Evolutionary conservation across 1,284 basidiomycete species (phyloP).

Genomic region (Porphyrellus sp.): DNA sequence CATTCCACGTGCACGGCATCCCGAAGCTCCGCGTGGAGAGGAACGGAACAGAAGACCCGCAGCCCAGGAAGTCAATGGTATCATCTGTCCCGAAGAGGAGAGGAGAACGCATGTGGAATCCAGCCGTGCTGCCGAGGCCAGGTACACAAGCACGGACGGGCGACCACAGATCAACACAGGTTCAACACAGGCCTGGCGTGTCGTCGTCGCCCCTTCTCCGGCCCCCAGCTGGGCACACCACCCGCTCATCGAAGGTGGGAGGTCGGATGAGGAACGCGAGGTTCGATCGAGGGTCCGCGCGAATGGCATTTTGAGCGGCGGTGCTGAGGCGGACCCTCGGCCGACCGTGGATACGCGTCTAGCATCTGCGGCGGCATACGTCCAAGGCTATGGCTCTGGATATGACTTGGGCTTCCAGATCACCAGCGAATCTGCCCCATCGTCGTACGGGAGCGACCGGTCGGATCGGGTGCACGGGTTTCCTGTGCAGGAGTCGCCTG

Average conservation of each 20-base stretch:
- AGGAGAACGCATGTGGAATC: constrained; percentile 15
- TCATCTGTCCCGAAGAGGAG: constrained; percentile 13
- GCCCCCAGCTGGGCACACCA: constrained; percentile 33
- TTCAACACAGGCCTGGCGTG: constrained; percentile 5
- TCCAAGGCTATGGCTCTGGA: constrained; percentile 32
- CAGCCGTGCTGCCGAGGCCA: constrained; percentile 12
- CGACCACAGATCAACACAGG: constrained; percentile 11
- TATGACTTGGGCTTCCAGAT: constrained; percentile 29
- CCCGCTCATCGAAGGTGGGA: constrained; percentile 30
- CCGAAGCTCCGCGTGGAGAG: constrained; percentile 24
- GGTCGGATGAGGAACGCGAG: constrained; percentile 34
- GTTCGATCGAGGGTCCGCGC: constrained; percentile 9
- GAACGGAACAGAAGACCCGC: constrained; percentile 17
- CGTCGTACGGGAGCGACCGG: constrained; percentile 20
- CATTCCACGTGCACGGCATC: constrained; percentile 22
- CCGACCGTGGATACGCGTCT: constrained; percentile 18
- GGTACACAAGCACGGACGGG: constrained; percentile 6
- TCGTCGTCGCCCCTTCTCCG: constrained; percentile 18
- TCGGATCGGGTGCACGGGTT: constrained; percentile 25
- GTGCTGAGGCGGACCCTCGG: constrained; percentile 4
- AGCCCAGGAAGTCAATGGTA: constrained; percentile 13
- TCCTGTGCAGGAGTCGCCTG: constrained; percentile 33
- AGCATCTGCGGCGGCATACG: constrained; percentile 31
- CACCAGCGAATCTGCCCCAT: constrained; percentile 19
- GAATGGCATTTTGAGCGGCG: constrained; percentile 5